Evolutionary conservation across 2,329 filamentous ascomycete species (phyloP).

Genomic region (Sclerotinia glacialis): DNA sequence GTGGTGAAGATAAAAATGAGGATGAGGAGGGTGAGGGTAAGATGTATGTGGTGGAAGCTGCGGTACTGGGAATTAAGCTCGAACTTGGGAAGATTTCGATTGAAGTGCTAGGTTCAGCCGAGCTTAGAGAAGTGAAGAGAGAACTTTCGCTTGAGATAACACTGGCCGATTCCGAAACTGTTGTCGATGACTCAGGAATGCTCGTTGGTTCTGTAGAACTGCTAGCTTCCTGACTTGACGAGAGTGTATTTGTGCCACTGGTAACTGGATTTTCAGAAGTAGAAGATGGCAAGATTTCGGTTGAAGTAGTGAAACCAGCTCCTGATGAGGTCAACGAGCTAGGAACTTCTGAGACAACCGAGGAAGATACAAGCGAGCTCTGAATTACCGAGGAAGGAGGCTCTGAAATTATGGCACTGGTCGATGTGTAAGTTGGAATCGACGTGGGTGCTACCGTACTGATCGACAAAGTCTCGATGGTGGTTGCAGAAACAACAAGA

Average conservation of each 20-base stretch:
- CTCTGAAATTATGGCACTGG: neutral
- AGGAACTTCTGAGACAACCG: neutral
- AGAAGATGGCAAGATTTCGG: neutral
- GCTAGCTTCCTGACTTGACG: neutral
- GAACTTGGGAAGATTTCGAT: neutral
- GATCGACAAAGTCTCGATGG: neutral
- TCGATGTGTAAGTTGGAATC: neutral
- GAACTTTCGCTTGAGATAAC: neutral
- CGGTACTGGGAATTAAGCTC: slow-evolving; percentile 4
- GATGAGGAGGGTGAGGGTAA: neutral
- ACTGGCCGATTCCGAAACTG: neutral
- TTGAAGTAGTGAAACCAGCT: neutral
- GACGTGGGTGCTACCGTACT: neutral
- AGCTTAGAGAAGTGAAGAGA: neutral
- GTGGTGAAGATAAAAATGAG: neutral
- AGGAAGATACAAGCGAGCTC: neutral
- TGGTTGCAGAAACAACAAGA: neutral
- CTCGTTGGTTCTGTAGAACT: slow-evolving; percentile 1
- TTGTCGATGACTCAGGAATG: neutral
- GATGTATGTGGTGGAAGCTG: slow-evolving; percentile 8
- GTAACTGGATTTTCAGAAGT: neutral
- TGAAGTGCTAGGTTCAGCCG: neutral
- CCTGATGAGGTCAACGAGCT: neutral
- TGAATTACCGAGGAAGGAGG: neutral
- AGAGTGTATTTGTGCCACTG: neutral